A percentile compares a stretch with the other conserved stretches of the same genome.
Conservation (phyloP, 352 stramenopile genomes). For the Thalassiosira mediterranea region DNA sequence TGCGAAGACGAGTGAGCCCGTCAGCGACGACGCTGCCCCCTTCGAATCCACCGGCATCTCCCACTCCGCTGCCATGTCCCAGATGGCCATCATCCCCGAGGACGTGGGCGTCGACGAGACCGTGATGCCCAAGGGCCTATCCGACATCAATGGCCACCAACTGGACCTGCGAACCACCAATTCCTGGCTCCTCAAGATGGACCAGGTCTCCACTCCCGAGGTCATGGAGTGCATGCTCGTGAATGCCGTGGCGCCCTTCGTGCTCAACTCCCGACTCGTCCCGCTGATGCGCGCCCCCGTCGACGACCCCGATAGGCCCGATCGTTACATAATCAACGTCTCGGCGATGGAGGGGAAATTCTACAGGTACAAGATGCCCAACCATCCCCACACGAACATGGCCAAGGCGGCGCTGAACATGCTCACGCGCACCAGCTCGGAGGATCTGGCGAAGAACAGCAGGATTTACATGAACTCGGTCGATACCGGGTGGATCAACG, state of each 20-base stretch:
- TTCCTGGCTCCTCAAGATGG: constrained; percentile 94
- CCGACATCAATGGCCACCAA: constrained; percentile 96
- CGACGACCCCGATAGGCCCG: constrained; percentile 51
- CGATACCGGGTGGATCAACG: constrained; percentile 99
- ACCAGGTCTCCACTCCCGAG: constrained; percentile 90
- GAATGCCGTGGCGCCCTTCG: constrained; percentile 96
- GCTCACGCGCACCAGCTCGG: constrained; percentile 95
- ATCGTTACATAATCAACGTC: constrained; percentile 94
- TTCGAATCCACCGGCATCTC: constrained; percentile 81
- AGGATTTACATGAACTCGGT: constrained; percentile 97
- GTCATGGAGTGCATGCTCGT: constrained; percentile 97
- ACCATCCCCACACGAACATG: constrained; percentile 98
- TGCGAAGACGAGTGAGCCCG: constrained; percentile 12
- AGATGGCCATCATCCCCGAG: constrained; percentile 88
- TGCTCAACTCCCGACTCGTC: constrained; percentile 93
- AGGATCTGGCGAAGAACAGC: constrained; percentile 91
- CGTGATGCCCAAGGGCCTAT: constrained; percentile 78
- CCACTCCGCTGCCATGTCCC: constrained; percentile 89
- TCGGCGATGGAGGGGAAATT: constrained; percentile 98
- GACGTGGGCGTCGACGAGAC: constrained; percentile 84
- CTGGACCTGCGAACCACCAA: constrained; percentile 93
- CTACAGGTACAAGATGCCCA: constrained; percentile 96
- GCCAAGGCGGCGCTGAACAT: constrained; percentile 98
- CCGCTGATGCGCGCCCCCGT: constrained; percentile 84
- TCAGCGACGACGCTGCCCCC: constrained; percentile 31